Evolutionary conservation across 1,284 basidiomycete species (phyloP), one percentile per base, ranked within the genome.

Genomic region (Cerioporus squamosus): DNA sequence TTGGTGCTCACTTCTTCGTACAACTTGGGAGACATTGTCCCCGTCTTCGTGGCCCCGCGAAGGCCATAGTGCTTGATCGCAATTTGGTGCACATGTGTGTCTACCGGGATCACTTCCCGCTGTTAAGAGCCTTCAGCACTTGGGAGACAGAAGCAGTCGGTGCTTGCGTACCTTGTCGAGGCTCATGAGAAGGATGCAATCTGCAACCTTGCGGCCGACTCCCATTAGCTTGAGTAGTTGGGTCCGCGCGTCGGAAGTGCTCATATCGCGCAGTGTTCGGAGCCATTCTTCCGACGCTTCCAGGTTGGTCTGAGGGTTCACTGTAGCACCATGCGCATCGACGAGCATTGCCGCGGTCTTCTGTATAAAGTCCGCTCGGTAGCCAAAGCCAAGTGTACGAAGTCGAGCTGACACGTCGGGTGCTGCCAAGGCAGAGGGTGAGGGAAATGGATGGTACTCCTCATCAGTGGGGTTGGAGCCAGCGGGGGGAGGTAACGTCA

Each of bases 141-240:
- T 20, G 33, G 9, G n/a, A 3, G 8, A 26, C n/a, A 36, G 7
- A 3, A 10, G 9, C n/a, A 15, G 20, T 18, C 14, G 26, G 29
- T 6, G 8, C 5, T 10, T 24, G 63, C 74, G 7, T 65, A 92
- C 91, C 82, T 97, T 95, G 74, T 98, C 94, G 55, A 98, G 74
- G 65, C 94, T 95, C 93, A 99, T 98, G 23, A 99, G 79, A 53
- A 98, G 77, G 33, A 99, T 82, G 70, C 97, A 99, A 71, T 98
- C 97, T 1, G 93, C 94, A 0, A 98, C 95, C 74, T 99, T 99
- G 36, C 95, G 84, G 1, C 97, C 97, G 0, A 99, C 94, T 0
- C 97, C 97, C 44, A 93, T 85, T 63, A 95, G 86, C 68, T 82
- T 87, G 39, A 97, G 75, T 20, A 99, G 80, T 62, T 91, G 85